These are phyloP conservation scores for Fomitopsis schrenkii DNA, from an alignment of 1,284 basidiomycete genomes.

Conservation along the genomic window DNA sequence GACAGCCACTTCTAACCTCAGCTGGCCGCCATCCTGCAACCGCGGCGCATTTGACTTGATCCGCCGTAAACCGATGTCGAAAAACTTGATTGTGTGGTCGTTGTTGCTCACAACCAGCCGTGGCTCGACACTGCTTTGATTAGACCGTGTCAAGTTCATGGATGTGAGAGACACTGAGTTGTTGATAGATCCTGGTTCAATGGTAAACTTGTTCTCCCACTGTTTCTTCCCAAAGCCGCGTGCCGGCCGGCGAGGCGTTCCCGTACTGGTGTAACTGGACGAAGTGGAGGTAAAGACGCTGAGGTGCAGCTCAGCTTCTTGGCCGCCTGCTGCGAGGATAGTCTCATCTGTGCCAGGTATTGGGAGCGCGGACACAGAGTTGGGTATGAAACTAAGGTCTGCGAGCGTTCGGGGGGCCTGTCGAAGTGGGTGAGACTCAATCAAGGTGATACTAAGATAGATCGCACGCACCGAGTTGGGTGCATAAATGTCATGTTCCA, in stretches of 20 bases:
- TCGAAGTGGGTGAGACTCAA: constrained; percentile 1
- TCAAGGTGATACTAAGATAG: background rate
- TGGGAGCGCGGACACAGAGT: constrained; percentile 62
- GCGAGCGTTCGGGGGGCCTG: constrained; percentile 50
- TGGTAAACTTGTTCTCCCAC: constrained; percentile 55
- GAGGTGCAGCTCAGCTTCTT: constrained; percentile 76
- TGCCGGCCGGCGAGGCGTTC: constrained; percentile 13
- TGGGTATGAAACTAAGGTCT: constrained; percentile 58
- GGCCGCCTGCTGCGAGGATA: constrained; percentile 80
- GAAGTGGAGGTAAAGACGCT: constrained; percentile 43
- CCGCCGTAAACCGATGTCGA: constrained; percentile 55
- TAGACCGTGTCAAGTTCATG: constrained; percentile 49
- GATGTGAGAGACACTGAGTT: constrained; percentile 76
- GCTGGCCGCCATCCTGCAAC: constrained; percentile 47
- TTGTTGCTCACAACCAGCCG: constrained; percentile 83
- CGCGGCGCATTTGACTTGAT: constrained; percentile 30
- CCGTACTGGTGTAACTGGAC: constrained; percentile 12
- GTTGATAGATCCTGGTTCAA: constrained; percentile 71
- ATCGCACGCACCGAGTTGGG: constrained; percentile 44
- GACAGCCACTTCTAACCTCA: constrained; percentile 65
- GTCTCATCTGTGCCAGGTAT: constrained; percentile 50
- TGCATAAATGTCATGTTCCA: constrained; percentile 59
- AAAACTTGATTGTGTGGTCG: constrained; percentile 74
- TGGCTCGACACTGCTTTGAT: constrained; percentile 61
- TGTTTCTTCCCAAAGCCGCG: constrained; percentile 27